Evolutionary conservation across 495 filamentous ascomycete species (phyloP), one percentile per base, ranked within the genome.

Genomic region (Hypoxylon crocopeplum): DNA sequence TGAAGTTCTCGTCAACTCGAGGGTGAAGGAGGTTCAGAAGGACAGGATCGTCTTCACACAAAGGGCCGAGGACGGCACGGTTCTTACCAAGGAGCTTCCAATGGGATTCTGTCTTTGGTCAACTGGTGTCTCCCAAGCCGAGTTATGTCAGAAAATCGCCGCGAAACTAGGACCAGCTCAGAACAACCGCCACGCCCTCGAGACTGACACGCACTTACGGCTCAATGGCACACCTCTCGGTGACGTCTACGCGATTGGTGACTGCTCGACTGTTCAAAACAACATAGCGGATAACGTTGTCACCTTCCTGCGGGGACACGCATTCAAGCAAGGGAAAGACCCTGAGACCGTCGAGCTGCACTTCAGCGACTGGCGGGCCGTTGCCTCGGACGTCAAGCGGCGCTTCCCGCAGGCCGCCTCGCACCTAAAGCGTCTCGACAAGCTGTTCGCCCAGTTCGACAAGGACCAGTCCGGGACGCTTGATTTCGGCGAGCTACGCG

Each of bases 21-120:
- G 95, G 45, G 95, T 99, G 19, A 90, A 90, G 72, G 92, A 93
- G 72, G 92, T 99, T 13, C 82, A 82, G 49, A 73, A 82, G 1
- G 91, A 97, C 67, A 86, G 81, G 58, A 93, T 99, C 38, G 70
- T 97, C 13, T 98, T 96, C 78, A 87, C 86, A 3, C 93, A 99
- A 71, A 84, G 88, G 50, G 76, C 76, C 52, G 84, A 88, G 30
- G 75, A 89, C 50, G 92, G 92, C 27, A 82, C 87, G 44, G 76
- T 84, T 2, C 64, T 97, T 29, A 87, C 86, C 17, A 99, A 98
- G 71, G 93, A 98, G 54, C 86, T 99, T 2, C 95, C 95, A 0
- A 95, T 91, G 79, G 93, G 89, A 40, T 96, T 99, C 75, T 98
- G 94, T 66, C 79, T 99, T 5, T 99, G 95, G 95, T 98, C 94